A percentile compares a stretch with the other conserved stretches of the same genome.
These are phyloP conservation scores for Penicillium corylophilum DNA, from an alignment of 2,329 filamentous ascomycete species.

Conservation along the genomic window DNA sequence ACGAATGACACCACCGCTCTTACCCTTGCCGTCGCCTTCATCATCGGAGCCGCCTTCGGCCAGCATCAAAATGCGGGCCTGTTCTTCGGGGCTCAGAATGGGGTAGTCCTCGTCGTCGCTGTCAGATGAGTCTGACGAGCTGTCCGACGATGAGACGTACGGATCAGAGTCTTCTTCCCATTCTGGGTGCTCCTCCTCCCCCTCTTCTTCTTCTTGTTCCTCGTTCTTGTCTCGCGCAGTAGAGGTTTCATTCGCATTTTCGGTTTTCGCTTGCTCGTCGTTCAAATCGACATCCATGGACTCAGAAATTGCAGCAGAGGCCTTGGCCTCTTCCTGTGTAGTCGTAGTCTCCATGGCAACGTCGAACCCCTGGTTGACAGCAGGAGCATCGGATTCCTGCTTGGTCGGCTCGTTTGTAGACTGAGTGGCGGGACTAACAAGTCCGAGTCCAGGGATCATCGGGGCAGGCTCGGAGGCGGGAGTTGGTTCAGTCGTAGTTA, in stretches of 20 bases:
- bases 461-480: conserved; percentile 19
- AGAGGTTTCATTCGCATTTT: conserved; percentile 4
- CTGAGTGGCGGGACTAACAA: conserved; percentile 27
- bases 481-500: conserved; percentile 12
- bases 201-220: conserved; percentile 46
- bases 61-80: conserved; percentile 80
- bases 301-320: conserved; percentile 11
- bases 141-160: conserved; percentile 63
- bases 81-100: conserved; percentile 76
- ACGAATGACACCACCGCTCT: conserved; percentile 56
- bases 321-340: not conserved
- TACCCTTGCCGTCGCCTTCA: conserved; percentile 59
- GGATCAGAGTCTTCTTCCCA: conserved; percentile 83
- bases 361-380: not conserved
- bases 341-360: not conserved
- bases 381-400: not conserved
- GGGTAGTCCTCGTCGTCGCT: conserved; percentile 60
- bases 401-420: conserved; percentile 6
- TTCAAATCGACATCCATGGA: conserved; percentile 31
- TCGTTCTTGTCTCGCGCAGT: conserved; percentile 1
- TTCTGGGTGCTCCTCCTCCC: conserved; percentile 62
- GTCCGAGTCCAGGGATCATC: conserved; percentile 39
- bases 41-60: conserved; percentile 78
- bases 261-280: conserved; percentile 4
- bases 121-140: conserved; percentile 62